phyloP scores from a whole-genome alignment of 768 basidiomycete species.

The Panaeolus cyanescens region DNA sequence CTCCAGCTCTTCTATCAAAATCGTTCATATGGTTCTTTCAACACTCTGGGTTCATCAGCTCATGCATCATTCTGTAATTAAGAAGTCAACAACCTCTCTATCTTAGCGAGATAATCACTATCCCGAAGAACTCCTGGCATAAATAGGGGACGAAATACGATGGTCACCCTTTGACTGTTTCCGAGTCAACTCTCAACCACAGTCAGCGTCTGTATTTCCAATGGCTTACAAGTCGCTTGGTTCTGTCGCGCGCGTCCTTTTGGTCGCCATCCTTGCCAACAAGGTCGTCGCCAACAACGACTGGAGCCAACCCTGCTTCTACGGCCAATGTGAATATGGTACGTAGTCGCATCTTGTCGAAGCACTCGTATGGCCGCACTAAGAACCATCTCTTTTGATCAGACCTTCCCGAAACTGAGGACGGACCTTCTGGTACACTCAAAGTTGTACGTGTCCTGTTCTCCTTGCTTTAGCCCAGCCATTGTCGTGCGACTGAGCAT shows the following conservation, averaged over 20 bases:
- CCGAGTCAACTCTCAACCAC: neutral
- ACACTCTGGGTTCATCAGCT: neutral
- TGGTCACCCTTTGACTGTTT: neutral
- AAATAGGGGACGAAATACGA: neutral
- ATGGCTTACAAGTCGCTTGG: neutral
- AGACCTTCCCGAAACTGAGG: slow-evolving; percentile 32
- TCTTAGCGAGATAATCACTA: neutral
- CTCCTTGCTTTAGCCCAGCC: neutral
- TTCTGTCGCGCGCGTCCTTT: slow-evolving; percentile 6
- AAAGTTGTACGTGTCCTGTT: slow-evolving; percentile 33
- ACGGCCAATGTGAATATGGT: slow-evolving; percentile 43
- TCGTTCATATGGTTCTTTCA: slow-evolving; percentile 1
- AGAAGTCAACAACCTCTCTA: neutral
- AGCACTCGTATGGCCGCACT: neutral
- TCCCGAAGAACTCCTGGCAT: neutral
- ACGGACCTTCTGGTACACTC: slow-evolving; percentile 37
- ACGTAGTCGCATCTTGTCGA: neutral
- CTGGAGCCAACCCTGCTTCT: slow-evolving; percentile 41
- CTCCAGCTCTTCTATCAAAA: slow-evolving; percentile 10
- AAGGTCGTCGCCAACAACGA: slow-evolving; percentile 35
- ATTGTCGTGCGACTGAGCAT: neutral
- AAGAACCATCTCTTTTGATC: neutral
- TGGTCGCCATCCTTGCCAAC: slow-evolving; percentile 15
- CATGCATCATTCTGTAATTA: neutral
- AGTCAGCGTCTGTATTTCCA: neutral